Evolutionary conservation across 345 rosid genomes (phyloP), one percentile per base, ranked within the genome.

Genomic region (Crucihimalaya himalaica): DNA sequence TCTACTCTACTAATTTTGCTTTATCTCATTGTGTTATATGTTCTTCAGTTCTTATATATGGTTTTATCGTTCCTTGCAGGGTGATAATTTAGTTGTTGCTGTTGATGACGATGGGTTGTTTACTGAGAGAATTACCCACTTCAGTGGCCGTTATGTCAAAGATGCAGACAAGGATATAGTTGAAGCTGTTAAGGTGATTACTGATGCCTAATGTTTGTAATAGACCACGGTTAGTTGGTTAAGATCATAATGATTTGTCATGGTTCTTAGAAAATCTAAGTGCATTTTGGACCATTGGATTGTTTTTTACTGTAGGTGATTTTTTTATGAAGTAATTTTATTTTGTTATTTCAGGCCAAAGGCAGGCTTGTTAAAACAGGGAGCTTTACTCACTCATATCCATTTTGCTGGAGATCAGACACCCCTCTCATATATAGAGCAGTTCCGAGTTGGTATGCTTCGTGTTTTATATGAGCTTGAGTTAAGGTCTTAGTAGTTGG

Each of bases 81-180:
- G 92, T 7, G 98, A 89, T 66, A 83, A 80, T 64, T 76, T 95
- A 78, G 80, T 89, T 23, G 98, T 95, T 52, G 89, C 97, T 18
- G 99, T 95, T 77, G 99, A 95, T 76, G 98, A 92, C 57, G 99
- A 95, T 81, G 99, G 99, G 48, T 84, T 71, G 72, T 95, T 95
- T 78, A 86, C 87, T 50, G 89, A 78, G 68, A 92, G 84, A 80
- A 82, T 95, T 74, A 58, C 91, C 13, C 92, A 90, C 60, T 95
- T 95, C 65, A 53, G 77, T 52, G 96, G 97, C 61, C 62, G 83
- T 32, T 86, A 92, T 79, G 98, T 92, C 60, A 95, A 95, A 82
- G 97, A 86, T 83, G 96, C 94, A 21, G 99, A 95, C 78, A 95
- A 89, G 75, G 89, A 85, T 75, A 90, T 95, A 28, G 80, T 88